Evolutionary conservation across 352 stramenopile species (phyloP), one percentile per base, ranked within the genome.

Genomic region (Pythium chondricola): DNA sequence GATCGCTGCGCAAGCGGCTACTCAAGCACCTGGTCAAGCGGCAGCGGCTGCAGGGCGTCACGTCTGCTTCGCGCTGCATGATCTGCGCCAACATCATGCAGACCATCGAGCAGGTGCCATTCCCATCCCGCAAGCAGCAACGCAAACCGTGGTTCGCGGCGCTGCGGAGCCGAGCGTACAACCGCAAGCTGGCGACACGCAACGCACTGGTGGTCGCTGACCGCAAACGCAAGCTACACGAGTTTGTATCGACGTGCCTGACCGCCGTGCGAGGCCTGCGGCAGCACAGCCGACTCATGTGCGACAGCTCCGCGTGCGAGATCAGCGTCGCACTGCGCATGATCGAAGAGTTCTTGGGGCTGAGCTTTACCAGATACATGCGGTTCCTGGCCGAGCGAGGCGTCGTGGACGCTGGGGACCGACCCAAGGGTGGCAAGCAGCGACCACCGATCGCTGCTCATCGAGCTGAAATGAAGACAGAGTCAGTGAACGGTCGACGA

Each of bases 281-380:
- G 7, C 79, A 90, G 45, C 79, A 90, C 44, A 47, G 65, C 11
- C 62, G 69, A 16, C 53, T 88, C 20, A 63, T 85, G 29, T 49
- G 62, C 14, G 58, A 80, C 48, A 76, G 62, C 31, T 63, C 61
- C 8, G 45, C 45, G 14, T 90, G 75, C 56, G 71, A 90, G 53
- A 79, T 86, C 43, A 74, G 48, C 26, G 59, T 72, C 1, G 50
- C 63, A 2, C 58, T 87, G 40, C 65, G 61, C 5, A 33, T 80
- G 55, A 72, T 88, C 29, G 79, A 90, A 33, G 75, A 86, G 50
- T 90, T 90, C 42, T 47, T 90, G 0, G 74, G 71, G 0, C 60
- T 90, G 10, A 85, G 60, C 43, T 90, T 85, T 49, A 78, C 68
- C 11, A 61, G 68, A 18, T 90, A 85, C 47, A 48, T 84, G 24